Percentiles rank a stretch among this genome's conserved stretches.
Conservation (phyloP, 345 rosid species). For the Ailanthus altissimus region DNA sequence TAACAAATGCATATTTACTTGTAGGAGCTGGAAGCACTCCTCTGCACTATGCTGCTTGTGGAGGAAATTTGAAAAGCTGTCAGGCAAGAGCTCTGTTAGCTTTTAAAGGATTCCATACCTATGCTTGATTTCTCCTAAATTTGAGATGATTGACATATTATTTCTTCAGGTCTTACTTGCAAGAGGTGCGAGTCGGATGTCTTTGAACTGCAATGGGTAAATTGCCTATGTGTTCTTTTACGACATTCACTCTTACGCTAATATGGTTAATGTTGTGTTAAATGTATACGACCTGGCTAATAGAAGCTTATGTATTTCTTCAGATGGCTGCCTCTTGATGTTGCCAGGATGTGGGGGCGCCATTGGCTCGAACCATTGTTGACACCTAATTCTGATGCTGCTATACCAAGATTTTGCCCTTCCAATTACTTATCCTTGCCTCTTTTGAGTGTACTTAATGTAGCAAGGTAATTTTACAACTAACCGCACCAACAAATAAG, state of each 20-base stretch:
- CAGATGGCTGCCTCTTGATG: constrained; percentile 97
- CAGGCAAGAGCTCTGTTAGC: constrained; percentile 55
- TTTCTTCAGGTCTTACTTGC: constrained; percentile 75
- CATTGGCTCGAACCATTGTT: constrained; percentile 95
- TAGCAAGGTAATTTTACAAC: constrained; percentile 69
- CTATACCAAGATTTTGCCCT: constrained; percentile 69
- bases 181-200: constrained; percentile 76
- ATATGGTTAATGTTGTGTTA: neutral
- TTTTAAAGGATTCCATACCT: neutral
- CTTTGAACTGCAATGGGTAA: constrained; percentile 94
- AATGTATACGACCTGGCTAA: constrained; percentile 7
- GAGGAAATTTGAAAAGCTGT: constrained; percentile 94
- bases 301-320: constrained; percentile 19
- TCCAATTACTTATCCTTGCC: constrained; percentile 89
- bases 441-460: constrained; percentile 80
- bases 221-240: constrained; percentile 22
- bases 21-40: constrained; percentile 98
- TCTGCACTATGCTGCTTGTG: constrained; percentile 96
- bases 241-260: neutral
- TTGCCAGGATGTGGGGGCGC: constrained; percentile 98
- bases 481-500: neutral
- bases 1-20: constrained; percentile 17
- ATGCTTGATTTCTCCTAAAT: constrained; percentile 11
- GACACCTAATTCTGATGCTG: constrained; percentile 67
- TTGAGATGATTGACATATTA: constrained; percentile 13